A percentile compares a stretch with the other conserved stretches of the same genome.
Conservation (phyloP, 2,329 filamentous ascomycete genomes). For the Fusarium sp. region DNA sequence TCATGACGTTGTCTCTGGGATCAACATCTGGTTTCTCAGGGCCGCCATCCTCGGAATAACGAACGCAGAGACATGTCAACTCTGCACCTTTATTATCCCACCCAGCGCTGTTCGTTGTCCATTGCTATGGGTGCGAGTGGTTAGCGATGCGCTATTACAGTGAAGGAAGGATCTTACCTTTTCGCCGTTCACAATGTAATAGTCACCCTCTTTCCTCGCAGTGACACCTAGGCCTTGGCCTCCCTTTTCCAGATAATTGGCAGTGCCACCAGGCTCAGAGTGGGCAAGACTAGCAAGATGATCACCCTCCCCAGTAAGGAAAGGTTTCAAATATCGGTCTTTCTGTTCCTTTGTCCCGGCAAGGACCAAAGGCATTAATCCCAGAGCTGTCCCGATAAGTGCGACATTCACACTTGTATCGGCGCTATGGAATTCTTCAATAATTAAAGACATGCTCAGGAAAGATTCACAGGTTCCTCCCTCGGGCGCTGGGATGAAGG, state of each 20-base stretch:
- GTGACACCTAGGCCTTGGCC: background rate
- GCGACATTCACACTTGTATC: background rate
- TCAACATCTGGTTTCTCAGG: slow-evolving; percentile 6
- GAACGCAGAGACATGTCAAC: slow-evolving; percentile 5
- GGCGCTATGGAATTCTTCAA: slow-evolving; percentile 9
- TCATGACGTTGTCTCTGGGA: background rate
- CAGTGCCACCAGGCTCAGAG: slow-evolving; percentile 7
- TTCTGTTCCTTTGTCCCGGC: background rate
- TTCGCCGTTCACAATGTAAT: slow-evolving; percentile 13
- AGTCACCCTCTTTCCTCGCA: background rate
- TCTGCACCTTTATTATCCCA: slow-evolving; percentile 19
- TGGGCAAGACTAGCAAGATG: slow-evolving; percentile 7
- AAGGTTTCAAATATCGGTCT: slow-evolving; percentile 2
- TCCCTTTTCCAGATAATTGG: slow-evolving; percentile 14
- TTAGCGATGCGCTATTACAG: background rate
- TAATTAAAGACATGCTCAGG: background rate
- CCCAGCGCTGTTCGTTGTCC: slow-evolving; percentile 11
- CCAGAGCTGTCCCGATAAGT: slow-evolving; percentile 10
- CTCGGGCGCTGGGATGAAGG: background rate
- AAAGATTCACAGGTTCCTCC: background rate
- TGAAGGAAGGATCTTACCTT: background rate
- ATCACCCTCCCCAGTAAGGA: background rate
- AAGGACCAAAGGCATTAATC: slow-evolving; percentile 7
- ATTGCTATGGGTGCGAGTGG: background rate
- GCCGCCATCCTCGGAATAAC: slow-evolving; percentile 8